Percentiles rank a stretch among this genome's conserved stretches.
phyloP scores from a whole-genome alignment of 805 yeast genomes.

The Candida ponderosae region DNA sequence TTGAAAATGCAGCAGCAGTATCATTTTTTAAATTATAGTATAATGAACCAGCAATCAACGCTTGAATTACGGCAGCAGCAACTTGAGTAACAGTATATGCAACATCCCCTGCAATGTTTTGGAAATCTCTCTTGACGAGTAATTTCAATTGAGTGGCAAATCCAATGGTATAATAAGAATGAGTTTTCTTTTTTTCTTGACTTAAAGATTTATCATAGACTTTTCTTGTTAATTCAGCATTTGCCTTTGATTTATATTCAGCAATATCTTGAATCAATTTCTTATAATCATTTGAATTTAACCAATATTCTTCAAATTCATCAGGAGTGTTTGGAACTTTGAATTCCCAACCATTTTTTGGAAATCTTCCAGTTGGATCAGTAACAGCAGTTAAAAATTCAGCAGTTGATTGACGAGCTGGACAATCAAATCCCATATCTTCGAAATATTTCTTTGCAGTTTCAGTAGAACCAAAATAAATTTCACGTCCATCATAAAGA shows the following conservation, averaged over 20 bases:
- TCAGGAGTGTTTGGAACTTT: conserved; percentile 53
- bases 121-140: conserved; percentile 42
- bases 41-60: conserved; percentile 59
- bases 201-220: conserved; percentile 21
- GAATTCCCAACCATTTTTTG: conserved; percentile 38
- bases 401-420: conserved; percentile 60
- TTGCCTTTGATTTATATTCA: conserved; percentile 22
- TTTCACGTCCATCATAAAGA: conserved; percentile 51
- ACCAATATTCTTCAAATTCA: conserved; percentile 58
- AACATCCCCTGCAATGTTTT: conserved; percentile 49
- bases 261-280: conserved; percentile 37
- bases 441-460: conserved; percentile 51
- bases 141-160: conserved; percentile 39
- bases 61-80: conserved; percentile 35
- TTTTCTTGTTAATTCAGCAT: conserved; percentile 25
- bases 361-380: conserved; percentile 52
- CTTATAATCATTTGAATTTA: conserved; percentile 35
- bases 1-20: conserved; percentile 52
- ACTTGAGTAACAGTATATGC: conserved; percentile 32
- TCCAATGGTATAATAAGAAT: conserved; percentile 20
- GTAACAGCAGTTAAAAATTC: conserved; percentile 66
- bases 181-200: conserved; percentile 21
- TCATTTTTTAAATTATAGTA: conserved; percentile 42
- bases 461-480: conserved; percentile 53
- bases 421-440: conserved; percentile 58